phyloP scores from a whole-genome alignment of 1,284 basidiomycete species.

The Ustilago lituana region DNA sequence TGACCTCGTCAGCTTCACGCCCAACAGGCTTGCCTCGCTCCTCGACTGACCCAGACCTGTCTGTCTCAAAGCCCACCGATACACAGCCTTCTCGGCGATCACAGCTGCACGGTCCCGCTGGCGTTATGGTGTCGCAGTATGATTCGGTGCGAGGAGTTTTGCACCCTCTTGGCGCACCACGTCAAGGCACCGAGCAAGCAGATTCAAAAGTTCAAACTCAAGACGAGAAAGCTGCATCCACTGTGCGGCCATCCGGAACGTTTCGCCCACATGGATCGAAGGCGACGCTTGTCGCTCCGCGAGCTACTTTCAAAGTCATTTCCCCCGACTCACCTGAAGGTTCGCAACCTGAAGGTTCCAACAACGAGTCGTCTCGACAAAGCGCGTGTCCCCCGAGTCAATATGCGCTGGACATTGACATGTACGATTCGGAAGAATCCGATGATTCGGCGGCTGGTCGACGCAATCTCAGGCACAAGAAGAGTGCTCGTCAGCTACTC shows the following conservation, averaged over 20 bases:
- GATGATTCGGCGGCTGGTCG: conserved; percentile 19
- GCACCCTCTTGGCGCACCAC: conserved; percentile 18
- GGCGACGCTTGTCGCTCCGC: conserved; percentile 22
- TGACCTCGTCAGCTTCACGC: conserved; percentile 9
- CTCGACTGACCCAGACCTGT: conserved; percentile 43
- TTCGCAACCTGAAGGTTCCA: conserved; percentile 3
- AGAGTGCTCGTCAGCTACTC: conserved; percentile 54
- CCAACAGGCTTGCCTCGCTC: conserved; percentile 29
- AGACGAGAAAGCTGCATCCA: neutral
- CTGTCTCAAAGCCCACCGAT: conserved; percentile 26
- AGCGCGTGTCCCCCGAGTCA: conserved; percentile 12
- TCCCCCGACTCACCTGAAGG: conserved; percentile 16
- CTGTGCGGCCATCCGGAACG: conserved; percentile 1
- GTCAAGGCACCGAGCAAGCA: conserved; percentile 3
- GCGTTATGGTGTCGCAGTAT: neutral
- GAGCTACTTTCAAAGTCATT: conserved; percentile 22
- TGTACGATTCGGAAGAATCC: conserved; percentile 41
- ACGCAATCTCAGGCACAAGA: conserved; percentile 34
- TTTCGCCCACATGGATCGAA: conserved; percentile 15
- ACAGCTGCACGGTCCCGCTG: neutral
- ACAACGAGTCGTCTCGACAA: conserved; percentile 13
- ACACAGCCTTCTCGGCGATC: conserved; percentile 11
- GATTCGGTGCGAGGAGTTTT: conserved; percentile 14
- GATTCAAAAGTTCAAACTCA: neutral
- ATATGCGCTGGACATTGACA: conserved; percentile 36